Conservation (phyloP, 148 eudicot species). For the Pharnaceum exiguum region DNA sequence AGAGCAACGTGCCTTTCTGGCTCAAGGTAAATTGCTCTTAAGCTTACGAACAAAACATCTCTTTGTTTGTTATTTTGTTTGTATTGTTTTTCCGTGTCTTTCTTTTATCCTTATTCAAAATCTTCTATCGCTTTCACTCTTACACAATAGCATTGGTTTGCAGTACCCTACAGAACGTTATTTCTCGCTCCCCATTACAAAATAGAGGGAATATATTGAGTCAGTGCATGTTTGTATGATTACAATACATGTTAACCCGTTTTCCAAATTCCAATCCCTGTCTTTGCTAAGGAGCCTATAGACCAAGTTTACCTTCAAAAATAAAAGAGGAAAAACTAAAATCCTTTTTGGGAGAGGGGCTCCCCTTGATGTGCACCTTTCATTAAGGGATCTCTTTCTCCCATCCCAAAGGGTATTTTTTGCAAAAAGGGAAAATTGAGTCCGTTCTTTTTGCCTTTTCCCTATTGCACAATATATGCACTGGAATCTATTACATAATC, state of each 20-base stretch:
- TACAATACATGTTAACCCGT: background rate
- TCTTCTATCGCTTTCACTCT: constrained; percentile 59
- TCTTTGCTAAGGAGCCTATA: too few relatives aligned
- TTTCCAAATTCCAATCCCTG: background rate
- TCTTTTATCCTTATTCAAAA: constrained; percentile 26
- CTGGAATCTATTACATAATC: background rate
- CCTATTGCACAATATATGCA: background rate
- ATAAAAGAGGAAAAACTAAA: background rate
- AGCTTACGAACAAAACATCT: background rate
- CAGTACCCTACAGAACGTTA: constrained; percentile 51
- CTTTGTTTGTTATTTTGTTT: background rate
- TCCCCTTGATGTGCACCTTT: constrained; percentile 52
- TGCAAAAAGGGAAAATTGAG: constrained; percentile 4
- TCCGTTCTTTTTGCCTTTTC: constrained; percentile 26
- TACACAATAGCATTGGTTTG: constrained; percentile 30
- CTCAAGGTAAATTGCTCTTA: constrained; percentile 40
- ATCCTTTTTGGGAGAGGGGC: constrained; percentile 9
- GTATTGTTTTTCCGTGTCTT: background rate
- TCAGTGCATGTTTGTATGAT: constrained; percentile 28
- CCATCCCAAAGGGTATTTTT: constrained; percentile 9
- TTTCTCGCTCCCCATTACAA: constrained; percentile 19
- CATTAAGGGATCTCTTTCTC: constrained; percentile 23
- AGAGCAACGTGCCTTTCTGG: constrained; percentile 83
- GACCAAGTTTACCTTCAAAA: background rate
- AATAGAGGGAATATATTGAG: constrained; percentile 48